Percentiles rank a stretch among this genome's conserved stretches.
These are phyloP conservation scores for Tolypocladium ovalisporum DNA, from an alignment of 2,329 filamentous ascomycete genomes.

Conservation along the genomic window DNA sequence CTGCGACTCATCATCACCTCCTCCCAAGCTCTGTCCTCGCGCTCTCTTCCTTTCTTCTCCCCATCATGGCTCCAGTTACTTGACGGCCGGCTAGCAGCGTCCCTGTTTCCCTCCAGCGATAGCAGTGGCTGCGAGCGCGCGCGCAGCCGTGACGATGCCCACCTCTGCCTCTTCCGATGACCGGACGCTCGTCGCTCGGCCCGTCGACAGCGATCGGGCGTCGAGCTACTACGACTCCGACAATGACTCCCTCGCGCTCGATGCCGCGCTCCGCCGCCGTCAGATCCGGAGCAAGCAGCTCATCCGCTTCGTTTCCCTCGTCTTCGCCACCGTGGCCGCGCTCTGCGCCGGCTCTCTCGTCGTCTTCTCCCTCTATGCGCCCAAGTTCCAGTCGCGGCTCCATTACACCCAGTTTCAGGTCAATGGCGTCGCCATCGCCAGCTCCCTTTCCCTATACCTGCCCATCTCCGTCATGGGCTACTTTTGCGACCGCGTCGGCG, in stretches of 20 bases:
- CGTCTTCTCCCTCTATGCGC: conserved; percentile 88
- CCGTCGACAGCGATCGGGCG: conserved; percentile 11
- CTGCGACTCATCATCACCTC: background rate
- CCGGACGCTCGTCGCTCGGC: conserved; percentile 5
- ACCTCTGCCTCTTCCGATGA: conserved; percentile 8
- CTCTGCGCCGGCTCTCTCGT: conserved; percentile 87
- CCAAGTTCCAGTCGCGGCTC: conserved; percentile 74
- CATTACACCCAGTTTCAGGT: conserved; percentile 87
- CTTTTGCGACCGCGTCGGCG: conserved; percentile 80
- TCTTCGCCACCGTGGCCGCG: conserved; percentile 42
- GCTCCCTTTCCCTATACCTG: conserved; percentile 81
- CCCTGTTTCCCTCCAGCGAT: background rate
- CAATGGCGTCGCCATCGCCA: conserved; percentile 78
- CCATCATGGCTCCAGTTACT: background rate
- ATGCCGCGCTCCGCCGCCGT: conserved; percentile 6
- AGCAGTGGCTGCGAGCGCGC: background rate
- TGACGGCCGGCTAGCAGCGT: background rate
- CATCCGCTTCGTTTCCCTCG: conserved; percentile 38
- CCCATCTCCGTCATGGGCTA: conserved; percentile 87
- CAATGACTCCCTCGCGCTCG: conserved; percentile 5
- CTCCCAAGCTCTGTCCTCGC: background rate
- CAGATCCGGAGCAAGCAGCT: conserved; percentile 16
- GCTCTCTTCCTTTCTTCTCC: background rate
- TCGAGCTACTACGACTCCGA: conserved; percentile 7
- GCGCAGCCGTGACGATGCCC: conserved; percentile 9